A percentile compares a stretch with the other conserved stretches of the same genome.
Conservation (phyloP, 306 rosid species). For the Prunus campanulata region DNA sequence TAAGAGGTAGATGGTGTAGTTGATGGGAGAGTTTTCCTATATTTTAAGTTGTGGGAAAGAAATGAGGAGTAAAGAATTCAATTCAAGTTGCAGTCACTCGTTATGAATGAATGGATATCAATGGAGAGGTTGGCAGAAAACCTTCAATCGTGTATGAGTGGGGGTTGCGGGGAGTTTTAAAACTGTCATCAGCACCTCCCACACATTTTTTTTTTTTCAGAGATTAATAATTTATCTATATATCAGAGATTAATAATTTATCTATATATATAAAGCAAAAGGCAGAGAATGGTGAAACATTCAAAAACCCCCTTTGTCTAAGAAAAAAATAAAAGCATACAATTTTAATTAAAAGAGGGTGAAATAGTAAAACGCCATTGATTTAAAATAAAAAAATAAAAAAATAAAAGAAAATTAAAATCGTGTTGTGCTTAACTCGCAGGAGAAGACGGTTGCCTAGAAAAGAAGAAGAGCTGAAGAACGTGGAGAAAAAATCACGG, state of each 20-base stretch:
- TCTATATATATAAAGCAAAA: too few relatives aligned
- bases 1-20: background rate
- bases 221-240: background rate
- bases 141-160: slow-evolving; percentile 1
- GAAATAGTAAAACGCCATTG: too few relatives aligned
- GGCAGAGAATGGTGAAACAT: too few relatives aligned
- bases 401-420: too few relatives aligned
- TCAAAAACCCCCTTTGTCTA: too few relatives aligned
- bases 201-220: background rate
- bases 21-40: background rate
- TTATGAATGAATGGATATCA: background rate
- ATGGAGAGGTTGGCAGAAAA: background rate
- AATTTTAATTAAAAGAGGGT: too few relatives aligned
- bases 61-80: background rate
- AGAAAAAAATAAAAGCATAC: too few relatives aligned
- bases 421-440: too few relatives aligned
- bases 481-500: too few relatives aligned
- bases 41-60: background rate
- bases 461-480: too few relatives aligned
- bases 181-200: background rate
- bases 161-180: slow-evolving; percentile 3
- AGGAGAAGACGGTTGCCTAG: too few relatives aligned
- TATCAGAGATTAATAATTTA: background rate
- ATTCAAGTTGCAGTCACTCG: background rate
- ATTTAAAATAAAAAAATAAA: too few relatives aligned